phyloP scores from a whole-genome alignment of 2,329 filamentous ascomycete species.

The Fusarium miscanthi region DNA sequence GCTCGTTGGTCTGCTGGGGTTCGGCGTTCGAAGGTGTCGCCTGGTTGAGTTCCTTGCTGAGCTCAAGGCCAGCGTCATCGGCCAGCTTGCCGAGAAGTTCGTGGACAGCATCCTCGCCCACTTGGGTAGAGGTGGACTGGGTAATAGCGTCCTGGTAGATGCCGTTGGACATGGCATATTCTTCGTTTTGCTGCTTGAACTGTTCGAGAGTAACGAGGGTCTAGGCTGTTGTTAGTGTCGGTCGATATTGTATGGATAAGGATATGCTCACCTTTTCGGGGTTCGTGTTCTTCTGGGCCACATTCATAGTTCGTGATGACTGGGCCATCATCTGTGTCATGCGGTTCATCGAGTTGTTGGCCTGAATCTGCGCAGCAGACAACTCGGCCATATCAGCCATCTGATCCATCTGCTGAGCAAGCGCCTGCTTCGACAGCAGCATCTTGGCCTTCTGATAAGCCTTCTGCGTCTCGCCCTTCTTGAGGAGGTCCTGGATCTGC shows the following conservation, averaged over 20 bases:
- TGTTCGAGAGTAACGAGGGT: slow-evolving; percentile 71
- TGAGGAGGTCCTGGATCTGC: slow-evolving; percentile 71
- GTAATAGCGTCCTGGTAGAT: slow-evolving; percentile 90
- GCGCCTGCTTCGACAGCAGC: slow-evolving; percentile 69
- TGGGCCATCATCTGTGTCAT: slow-evolving; percentile 73
- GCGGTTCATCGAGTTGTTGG: slow-evolving; percentile 73
- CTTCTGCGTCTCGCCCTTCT: slow-evolving; percentile 72
- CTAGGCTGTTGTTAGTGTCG: slow-evolving; percentile 47
- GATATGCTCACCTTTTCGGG: slow-evolving; percentile 61
- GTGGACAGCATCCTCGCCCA: slow-evolving; percentile 87
- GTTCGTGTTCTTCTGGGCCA: slow-evolving; percentile 68
- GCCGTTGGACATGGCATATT: slow-evolving; percentile 72
- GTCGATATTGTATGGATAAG: neutral
- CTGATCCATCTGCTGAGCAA: slow-evolving; percentile 72
- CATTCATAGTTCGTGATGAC: slow-evolving; percentile 67
- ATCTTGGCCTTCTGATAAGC: slow-evolving; percentile 73
- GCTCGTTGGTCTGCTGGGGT: slow-evolving; percentile 70
- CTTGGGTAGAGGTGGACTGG: slow-evolving; percentile 76
- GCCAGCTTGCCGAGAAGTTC: slow-evolving; percentile 86
- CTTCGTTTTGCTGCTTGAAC: slow-evolving; percentile 71
- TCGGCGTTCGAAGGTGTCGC: slow-evolving; percentile 68
- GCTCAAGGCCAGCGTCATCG: slow-evolving; percentile 87
- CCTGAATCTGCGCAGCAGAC: slow-evolving; percentile 70
- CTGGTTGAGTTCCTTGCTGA: slow-evolving; percentile 77
- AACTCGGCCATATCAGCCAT: slow-evolving; percentile 73